These are phyloP conservation scores for Parastagonospora avenae DNA, from an alignment of 2,329 filamentous ascomycete genomes.

Conservation along the genomic window DNA sequence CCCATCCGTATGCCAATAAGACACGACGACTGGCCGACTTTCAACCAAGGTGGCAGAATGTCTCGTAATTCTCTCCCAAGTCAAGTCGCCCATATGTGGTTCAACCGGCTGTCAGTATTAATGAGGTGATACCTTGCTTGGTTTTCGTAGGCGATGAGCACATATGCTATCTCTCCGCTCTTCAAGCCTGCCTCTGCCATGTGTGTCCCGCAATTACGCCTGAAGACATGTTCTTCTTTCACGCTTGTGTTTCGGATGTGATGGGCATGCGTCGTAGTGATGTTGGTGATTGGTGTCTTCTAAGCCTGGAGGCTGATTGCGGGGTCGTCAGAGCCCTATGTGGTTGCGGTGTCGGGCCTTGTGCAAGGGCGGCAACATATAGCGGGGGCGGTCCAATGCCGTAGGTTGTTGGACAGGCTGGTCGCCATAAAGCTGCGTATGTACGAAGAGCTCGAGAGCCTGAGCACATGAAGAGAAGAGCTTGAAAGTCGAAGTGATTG, in stretches of 20 bases:
- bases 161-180: slow-evolving; percentile 9
- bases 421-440: neutral
- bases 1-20: slow-evolving; percentile 20
- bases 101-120: neutral
- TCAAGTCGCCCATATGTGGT: slow-evolving; percentile 1
- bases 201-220: neutral
- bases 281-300: slow-evolving; percentile 26
- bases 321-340: slow-evolving; percentile 20
- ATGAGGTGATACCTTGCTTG: slow-evolving; percentile 8
- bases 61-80: neutral
- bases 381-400: slow-evolving; percentile 13
- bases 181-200: slow-evolving; percentile 8
- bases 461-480: neutral
- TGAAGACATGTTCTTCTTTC: slow-evolving; percentile 17
- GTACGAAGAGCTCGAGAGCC: neutral
- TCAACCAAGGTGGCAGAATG: neutral
- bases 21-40: slow-evolving; percentile 8
- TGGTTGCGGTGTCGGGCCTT: slow-evolving; percentile 4
- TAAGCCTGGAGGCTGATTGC: slow-evolving; percentile 21
- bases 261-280: slow-evolving; percentile 14
- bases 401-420: slow-evolving; percentile 8
- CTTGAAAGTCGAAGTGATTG: neutral
- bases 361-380: slow-evolving; percentile 17
- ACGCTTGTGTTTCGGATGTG: slow-evolving; percentile 31
- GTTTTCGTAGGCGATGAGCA: slow-evolving; percentile 9